Evolutionary conservation across 768 basidiomycete genomes (phyloP).

Genomic region (Auricularia auricula-judae): DNA sequence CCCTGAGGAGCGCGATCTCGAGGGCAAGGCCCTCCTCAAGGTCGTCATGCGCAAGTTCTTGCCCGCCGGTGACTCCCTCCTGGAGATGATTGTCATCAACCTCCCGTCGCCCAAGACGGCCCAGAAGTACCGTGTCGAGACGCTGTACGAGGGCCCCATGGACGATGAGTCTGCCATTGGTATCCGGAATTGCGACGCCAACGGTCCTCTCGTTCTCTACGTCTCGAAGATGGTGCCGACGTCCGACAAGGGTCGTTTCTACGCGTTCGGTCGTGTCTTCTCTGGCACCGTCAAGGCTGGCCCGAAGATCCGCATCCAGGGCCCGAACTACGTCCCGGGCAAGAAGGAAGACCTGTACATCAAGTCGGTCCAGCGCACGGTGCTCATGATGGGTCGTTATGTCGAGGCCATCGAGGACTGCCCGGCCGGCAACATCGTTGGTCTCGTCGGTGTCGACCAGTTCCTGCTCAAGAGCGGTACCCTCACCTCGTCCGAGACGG

Average conservation of each 20-base stretch:
- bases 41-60: constrained; percentile 99
- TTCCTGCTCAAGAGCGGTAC: constrained; percentile 99
- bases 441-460: constrained; percentile 99
- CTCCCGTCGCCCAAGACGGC: constrained; percentile 95
- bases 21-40: constrained; percentile 94
- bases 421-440: constrained; percentile 96
- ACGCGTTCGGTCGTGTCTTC: constrained; percentile 99
- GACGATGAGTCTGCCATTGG: constrained; percentile 98
- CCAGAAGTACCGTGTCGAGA: constrained; percentile 98
- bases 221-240: constrained; percentile 99
- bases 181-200: constrained; percentile 97
- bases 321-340: constrained; percentile 96
- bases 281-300: constrained; percentile 95
- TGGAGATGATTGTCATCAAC: constrained; percentile 99
- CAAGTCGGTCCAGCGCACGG: constrained; percentile 97
- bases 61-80: constrained; percentile 93
- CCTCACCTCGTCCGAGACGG: constrained; percentile 93
- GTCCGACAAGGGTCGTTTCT: constrained; percentile 99
- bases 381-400: constrained; percentile 99
- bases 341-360: constrained; percentile 98
- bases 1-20: constrained; percentile 81
- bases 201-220: constrained; percentile 92
- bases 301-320: constrained; percentile 98
- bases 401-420: constrained; percentile 99
- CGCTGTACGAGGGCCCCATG: constrained; percentile 99